Conservation (phyloP, 2,329 filamentous ascomycete genomes). For the Fusarium caatingaense region DNA sequence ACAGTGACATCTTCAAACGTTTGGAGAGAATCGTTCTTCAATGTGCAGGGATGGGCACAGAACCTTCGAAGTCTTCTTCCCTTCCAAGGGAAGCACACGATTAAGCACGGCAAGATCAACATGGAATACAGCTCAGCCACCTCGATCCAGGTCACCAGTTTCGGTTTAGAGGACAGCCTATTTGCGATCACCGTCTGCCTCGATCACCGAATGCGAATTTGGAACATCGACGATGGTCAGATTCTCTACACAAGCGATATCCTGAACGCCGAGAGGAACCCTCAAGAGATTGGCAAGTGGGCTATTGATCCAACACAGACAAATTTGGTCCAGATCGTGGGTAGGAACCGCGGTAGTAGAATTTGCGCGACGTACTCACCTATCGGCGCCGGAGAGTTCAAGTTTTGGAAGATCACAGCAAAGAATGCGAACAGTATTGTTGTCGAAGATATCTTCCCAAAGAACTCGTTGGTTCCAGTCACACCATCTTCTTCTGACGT, state of each 20-base stretch:
- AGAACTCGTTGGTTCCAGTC: conserved; percentile 69
- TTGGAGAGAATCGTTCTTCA: conserved; percentile 81
- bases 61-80: conserved; percentile 74
- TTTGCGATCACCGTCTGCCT: conserved; percentile 84
- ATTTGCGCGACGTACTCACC: conserved; percentile 87
- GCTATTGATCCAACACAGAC: conserved; percentile 82
- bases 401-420: conserved; percentile 84
- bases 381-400: conserved; percentile 88
- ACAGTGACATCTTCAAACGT: conserved; percentile 44
- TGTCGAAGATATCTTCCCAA: conserved; percentile 78
- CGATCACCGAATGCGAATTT: conserved; percentile 88
- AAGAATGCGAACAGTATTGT: conserved; percentile 72
- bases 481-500: conserved; percentile 78
- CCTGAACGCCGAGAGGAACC: conserved; percentile 72
- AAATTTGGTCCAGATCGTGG: conserved; percentile 79
- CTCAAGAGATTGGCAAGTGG: conserved; percentile 78
- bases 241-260: conserved; percentile 83
- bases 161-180: conserved; percentile 61
- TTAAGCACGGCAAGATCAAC: conserved; percentile 71
- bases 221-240: conserved; percentile 86
- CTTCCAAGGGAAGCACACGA: conserved; percentile 72
- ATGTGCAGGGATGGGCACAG: conserved; percentile 77
- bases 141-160: conserved; percentile 66
- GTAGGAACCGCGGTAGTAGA: conserved; percentile 63
- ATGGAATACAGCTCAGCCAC: conserved; percentile 76